phyloP scores from a whole-genome alignment of 345 rosid genomes.

The Combretum micranthum region DNA sequence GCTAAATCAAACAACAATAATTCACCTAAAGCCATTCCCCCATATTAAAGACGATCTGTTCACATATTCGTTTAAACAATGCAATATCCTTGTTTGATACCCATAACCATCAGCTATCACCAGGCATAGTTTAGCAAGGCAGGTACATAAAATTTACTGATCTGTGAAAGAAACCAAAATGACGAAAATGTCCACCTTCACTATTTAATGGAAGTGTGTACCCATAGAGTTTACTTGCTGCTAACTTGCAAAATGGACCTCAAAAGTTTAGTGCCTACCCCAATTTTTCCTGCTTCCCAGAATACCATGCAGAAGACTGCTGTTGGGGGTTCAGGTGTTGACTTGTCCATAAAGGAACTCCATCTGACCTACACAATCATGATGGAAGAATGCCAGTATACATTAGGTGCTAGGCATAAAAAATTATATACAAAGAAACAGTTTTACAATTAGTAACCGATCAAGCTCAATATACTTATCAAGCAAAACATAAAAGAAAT shows the following conservation, averaged over 20 bases:
- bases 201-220: neutral
- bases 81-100: no score
- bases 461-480: neutral
- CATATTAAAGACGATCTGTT: no score
- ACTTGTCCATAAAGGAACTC: slow-evolving; percentile 59
- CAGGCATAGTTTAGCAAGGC: no score
- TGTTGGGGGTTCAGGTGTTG: slow-evolving; percentile 76
- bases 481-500: no score
- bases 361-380: slow-evolving; percentile 60
- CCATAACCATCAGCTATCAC: no score
- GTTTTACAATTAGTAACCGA: neutral
- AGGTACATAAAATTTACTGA: no score
- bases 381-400: neutral
- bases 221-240: neutral
- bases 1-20: no score
- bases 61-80: no score
- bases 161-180: no score
- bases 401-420: neutral
- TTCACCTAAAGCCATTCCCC: no score
- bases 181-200: neutral
- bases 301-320: slow-evolving; percentile 90
- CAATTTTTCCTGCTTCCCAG: slow-evolving; percentile 87
- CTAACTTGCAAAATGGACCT: neutral
- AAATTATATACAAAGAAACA: neutral
- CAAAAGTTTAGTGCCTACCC: slow-evolving; percentile 42